Evolutionary conservation across 2,329 filamentous ascomycete species (phyloP).

Genomic region (Neopestalotiopsis sp.): DNA sequence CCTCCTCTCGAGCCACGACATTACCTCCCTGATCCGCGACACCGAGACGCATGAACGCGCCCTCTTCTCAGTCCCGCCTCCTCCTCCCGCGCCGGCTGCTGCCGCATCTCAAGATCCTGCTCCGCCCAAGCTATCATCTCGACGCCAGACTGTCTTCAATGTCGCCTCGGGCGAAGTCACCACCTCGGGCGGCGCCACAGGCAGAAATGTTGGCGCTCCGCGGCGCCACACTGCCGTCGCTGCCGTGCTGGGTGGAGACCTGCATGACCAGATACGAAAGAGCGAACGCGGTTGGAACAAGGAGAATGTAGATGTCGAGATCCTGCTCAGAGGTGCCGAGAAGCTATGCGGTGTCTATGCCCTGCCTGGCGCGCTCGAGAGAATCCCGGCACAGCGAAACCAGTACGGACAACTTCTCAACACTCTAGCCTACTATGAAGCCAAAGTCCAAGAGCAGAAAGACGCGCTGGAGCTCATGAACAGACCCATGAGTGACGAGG

Average conservation of each 20-base stretch:
- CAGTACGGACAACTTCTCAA: conserved; percentile 73
- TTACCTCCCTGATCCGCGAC: conserved; percentile 92
- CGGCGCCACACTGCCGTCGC: conserved; percentile 84
- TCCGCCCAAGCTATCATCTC: conserved; percentile 47
- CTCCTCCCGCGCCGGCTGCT: conserved; percentile 58
- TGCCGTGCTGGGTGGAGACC: conserved; percentile 83
- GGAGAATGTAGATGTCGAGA: conserved; percentile 84
- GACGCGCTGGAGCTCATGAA: conserved; percentile 77
- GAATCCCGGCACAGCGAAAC: conserved; percentile 73
- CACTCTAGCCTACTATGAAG: conserved; percentile 82
- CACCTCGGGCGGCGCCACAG: conserved; percentile 53
- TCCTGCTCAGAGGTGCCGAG: conserved; percentile 84
- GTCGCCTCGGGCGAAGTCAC: conserved; percentile 68
- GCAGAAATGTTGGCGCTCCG: conserved; percentile 53
- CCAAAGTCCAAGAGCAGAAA: conserved; percentile 76
- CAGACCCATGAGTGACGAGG: conserved; percentile 61
- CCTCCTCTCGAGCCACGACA: conserved; percentile 85
- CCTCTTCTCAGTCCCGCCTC: conserved; percentile 87
- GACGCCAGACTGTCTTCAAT: conserved; percentile 70
- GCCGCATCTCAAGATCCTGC: conserved; percentile 50
- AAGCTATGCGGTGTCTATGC: conserved; percentile 90
- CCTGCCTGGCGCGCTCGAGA: conserved; percentile 76
- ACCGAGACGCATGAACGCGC: conserved; percentile 94
- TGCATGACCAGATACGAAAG: conserved; percentile 78
- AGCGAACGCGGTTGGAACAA: conserved; percentile 56